Conservation (phyloP, 2,329 filamentous ascomycete species). For the Apiospora malaysiana region DNA sequence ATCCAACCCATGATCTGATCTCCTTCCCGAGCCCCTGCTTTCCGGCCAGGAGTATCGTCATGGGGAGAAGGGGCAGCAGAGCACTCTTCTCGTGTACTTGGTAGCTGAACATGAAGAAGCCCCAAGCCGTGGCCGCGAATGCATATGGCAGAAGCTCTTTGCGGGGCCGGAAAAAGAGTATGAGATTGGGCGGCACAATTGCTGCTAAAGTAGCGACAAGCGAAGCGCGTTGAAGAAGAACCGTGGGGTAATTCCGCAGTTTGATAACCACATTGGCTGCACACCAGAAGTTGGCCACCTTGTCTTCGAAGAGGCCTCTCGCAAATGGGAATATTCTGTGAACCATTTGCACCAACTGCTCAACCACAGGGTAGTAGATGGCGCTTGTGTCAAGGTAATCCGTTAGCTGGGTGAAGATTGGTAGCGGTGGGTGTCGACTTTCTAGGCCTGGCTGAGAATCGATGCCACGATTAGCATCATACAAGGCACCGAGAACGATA, state of each 20-base stretch:
- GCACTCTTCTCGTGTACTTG: constrained; percentile 99
- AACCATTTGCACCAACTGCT: constrained; percentile 82
- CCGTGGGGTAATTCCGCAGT: constrained; percentile 74
- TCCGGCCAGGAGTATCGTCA: constrained; percentile 85
- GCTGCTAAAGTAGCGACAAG: constrained; percentile 75
- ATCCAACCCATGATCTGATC: constrained; percentile 89
- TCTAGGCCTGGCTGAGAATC: constrained; percentile 61
- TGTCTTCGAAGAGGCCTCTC: constrained; percentile 96
- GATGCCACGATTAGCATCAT: constrained; percentile 70
- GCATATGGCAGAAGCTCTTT: constrained; percentile 80
- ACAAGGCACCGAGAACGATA: constrained; percentile 73
- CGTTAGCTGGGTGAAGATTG: constrained; percentile 64
- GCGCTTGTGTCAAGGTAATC: constrained; percentile 67
- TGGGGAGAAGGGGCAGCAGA: constrained; percentile 87
- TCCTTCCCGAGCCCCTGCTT: constrained; percentile 78
- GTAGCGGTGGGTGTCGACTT: constrained; percentile 65
- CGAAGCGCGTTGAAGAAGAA: constrained; percentile 77
- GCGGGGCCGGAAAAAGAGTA: constrained; percentile 79
- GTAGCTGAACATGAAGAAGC: constrained; percentile 96
- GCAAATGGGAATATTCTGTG: constrained; percentile 97
- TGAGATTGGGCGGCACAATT: constrained; percentile 78
- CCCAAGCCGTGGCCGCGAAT: constrained; percentile 87
- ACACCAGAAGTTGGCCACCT: constrained; percentile 99
- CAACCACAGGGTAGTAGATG: constrained; percentile 74
- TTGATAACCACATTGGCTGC: constrained; percentile 89